Conservation (phyloP, 331 rosid species). For the Rosa hybrid region DNA sequence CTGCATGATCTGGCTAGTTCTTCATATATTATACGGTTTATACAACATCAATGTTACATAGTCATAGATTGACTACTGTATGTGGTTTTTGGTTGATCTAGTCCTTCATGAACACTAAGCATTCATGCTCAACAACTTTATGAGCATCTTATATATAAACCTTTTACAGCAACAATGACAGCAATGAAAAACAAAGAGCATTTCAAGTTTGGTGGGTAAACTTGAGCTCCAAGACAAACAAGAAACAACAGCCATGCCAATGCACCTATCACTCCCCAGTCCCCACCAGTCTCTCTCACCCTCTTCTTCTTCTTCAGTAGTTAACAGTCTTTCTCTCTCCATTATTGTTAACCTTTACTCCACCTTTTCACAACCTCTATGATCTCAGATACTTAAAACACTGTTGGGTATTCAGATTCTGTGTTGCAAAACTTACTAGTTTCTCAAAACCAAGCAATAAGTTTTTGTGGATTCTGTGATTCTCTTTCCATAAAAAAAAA, state of each 20-base stretch:
- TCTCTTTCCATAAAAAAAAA: neutral
- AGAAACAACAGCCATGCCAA: neutral
- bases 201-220: neutral
- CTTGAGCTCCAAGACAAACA: neutral
- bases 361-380: neutral
- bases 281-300: neutral
- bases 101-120: neutral
- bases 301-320: neutral
- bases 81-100: neutral
- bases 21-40: neutral
- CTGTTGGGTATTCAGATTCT: neutral
- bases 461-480: constrained; percentile 7
- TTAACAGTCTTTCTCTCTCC: no score
- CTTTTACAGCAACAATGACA: neutral
- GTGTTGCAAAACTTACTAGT: neutral
- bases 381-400: neutral
- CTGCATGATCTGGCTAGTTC: neutral
- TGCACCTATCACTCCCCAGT: neutral
- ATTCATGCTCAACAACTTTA: neutral
- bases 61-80: neutral
- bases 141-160: neutral
- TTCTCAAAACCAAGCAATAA: neutral
- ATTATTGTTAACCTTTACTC: neutral
- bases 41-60: neutral
- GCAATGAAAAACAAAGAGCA: neutral